phyloP scores from a whole-genome alignment of 257 asterid genomes.

The Jacaranda copaia region DNA sequence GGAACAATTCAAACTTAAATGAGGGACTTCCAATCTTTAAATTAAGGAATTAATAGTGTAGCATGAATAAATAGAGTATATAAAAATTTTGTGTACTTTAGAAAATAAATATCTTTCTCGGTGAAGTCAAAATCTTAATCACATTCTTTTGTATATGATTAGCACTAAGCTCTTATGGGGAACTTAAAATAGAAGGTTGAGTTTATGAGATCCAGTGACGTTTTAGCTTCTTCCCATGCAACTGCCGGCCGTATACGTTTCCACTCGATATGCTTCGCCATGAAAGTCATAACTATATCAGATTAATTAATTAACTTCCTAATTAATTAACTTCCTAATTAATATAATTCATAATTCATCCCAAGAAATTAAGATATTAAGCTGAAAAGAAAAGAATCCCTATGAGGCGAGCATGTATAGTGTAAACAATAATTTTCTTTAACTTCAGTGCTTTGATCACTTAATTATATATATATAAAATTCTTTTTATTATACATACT shows the following conservation, averaged over 20 bases:
- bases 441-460: too few species aligned
- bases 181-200: conserved; percentile 7
- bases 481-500: too few species aligned
- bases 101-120: conserved; percentile 12
- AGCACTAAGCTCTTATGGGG: conserved; percentile 14
- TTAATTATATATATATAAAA: too few species aligned
- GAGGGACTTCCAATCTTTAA: background rate
- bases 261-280: conserved; percentile 11
- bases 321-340: background rate
- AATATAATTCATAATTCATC: background rate
- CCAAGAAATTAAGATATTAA: conserved; percentile 3
- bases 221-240: conserved; percentile 34
- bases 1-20: background rate
- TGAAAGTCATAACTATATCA: conserved; percentile 29
- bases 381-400: too few species aligned
- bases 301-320: background rate
- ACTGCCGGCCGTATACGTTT: conserved; percentile 34
- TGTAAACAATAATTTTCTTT: too few species aligned
- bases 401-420: too few species aligned
- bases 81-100: background rate
- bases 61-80: background rate
- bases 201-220: conserved; percentile 26
- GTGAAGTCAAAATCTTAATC: conserved; percentile 27
- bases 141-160: conserved; percentile 13
- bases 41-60: conserved; percentile 7